Percentiles rank a stretch among this genome's conserved stretches.
These are phyloP conservation scores for Kokia cookei DNA, from an alignment of 441 rosid species.

Conservation along the genomic window DNA sequence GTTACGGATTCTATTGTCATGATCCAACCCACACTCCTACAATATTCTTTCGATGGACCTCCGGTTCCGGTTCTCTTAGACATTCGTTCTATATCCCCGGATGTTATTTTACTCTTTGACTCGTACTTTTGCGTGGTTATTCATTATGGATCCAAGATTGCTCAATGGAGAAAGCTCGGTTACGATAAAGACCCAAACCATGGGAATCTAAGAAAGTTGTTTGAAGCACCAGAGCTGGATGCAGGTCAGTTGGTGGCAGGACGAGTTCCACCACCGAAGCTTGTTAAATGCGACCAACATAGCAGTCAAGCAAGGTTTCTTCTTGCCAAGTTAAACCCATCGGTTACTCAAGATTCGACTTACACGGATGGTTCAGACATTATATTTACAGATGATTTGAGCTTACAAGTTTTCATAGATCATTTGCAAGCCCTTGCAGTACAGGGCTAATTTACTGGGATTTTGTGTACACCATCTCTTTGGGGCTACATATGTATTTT, in stretches of 20 bases:
- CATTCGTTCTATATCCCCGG: constrained; percentile 59
- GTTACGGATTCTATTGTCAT: constrained; percentile 79
- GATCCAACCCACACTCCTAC: constrained; percentile 89
- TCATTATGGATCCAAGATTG: constrained; percentile 82
- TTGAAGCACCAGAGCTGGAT: constrained; percentile 81
- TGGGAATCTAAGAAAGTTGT: constrained; percentile 69
- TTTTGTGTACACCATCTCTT: not conserved
- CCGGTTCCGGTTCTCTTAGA: constrained; percentile 91
- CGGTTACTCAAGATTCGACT: constrained; percentile 64
- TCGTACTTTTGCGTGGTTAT: constrained; percentile 81
- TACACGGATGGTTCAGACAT: constrained; percentile 62
- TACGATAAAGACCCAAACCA: constrained; percentile 75
- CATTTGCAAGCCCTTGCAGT: constrained; percentile 51
- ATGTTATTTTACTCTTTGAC: constrained; percentile 86
- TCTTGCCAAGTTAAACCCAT: constrained; percentile 85
- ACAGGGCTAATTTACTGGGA: constrained; percentile 12
- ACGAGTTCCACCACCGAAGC: constrained; percentile 66
- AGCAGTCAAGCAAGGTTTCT: constrained; percentile 91
- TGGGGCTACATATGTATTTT: not conserved
- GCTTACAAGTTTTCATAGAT: constrained; percentile 75
- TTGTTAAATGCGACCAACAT: constrained; percentile 85
- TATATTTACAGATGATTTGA: constrained; percentile 74
- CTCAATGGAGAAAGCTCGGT: constrained; percentile 85
- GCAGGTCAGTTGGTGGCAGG: constrained; percentile 60
- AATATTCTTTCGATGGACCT: constrained; percentile 87